Evolutionary conservation across 495 filamentous ascomycete species (phyloP).

Genomic region (Podospora appendiculata): DNA sequence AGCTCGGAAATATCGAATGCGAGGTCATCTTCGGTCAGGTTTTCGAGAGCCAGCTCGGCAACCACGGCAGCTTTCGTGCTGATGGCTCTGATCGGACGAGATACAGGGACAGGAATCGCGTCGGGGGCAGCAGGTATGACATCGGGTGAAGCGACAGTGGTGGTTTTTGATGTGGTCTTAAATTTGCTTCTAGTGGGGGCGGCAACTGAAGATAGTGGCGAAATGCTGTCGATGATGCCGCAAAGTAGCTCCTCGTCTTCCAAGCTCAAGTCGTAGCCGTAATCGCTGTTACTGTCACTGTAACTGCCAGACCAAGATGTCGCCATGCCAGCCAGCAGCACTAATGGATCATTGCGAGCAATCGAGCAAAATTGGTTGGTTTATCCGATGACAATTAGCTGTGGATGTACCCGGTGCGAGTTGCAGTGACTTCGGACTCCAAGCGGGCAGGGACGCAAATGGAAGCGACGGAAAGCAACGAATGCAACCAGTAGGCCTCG

Average conservation of each 20-base stretch:
- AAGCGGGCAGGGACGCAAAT: too few species aligned
- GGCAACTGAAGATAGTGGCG: not conserved
- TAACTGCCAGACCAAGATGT: not conserved
- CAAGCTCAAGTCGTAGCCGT: constrained; percentile 63
- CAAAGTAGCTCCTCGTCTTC: constrained; percentile 45
- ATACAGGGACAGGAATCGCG: too few species aligned
- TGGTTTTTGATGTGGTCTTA: not conserved
- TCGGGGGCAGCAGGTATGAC: too few species aligned
- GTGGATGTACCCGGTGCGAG: too few species aligned
- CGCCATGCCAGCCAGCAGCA: not conserved
- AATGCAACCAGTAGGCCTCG: too few species aligned
- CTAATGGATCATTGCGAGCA: not conserved
- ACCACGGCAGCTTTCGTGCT: not conserved
- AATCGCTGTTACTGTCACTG: constrained; percentile 48
- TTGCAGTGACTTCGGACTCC: too few species aligned
- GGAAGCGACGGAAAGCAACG: too few species aligned
- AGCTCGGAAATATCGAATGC: constrained; percentile 18
- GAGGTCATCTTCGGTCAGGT: constrained; percentile 12
- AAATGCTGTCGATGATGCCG: constrained; percentile 12
- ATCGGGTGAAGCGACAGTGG: not conserved
- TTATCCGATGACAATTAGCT: too few species aligned
- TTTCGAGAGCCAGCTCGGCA: constrained; percentile 6
- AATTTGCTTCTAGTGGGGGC: too few species aligned
- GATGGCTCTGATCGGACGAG: too few species aligned
- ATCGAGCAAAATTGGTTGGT: not conserved